Base-by-base conservation (phyloP, 306 rosid species). In the Lablab purpureus region DNA sequence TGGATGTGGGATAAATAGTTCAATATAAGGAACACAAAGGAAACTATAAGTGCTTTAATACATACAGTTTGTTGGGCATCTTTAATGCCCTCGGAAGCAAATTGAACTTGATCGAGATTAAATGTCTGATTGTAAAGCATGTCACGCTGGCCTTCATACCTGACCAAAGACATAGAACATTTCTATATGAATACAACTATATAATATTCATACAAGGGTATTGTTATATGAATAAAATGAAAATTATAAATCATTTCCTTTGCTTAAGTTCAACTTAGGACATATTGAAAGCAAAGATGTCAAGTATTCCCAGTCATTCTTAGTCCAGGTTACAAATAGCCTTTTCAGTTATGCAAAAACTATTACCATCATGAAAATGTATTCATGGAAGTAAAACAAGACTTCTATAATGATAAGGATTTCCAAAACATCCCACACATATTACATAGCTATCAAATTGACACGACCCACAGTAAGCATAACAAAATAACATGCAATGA, bases 71-170 rank as follows among this genome's bases (percentile, higher is more conserved):
- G 97, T 74, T 96, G 97, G 80, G 99, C 97, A 80, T 96, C 99
- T 87, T 91, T 96, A 23, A 93, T 87, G 67, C 97, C 98, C 85
- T 96, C 99, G 0, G 99, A 13, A 63, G 98, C 99, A 75, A 93
- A 96, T 74, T 94, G 86, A 85, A 96, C 99, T 89, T 96, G 99
- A 81, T 95, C 99, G 2, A 95, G 97, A 85, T 95, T 95, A 76
- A 90, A 95, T 7, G 99, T 95, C 93, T 95, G 99, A 87, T 90
- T 93, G 81, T 91, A 93, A 67, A 95, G 85, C 98, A 91, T 90
- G 83, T 95, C 99, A 27, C 97, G 97, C 54, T 95, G 99, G 51
- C 98, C 99, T 88, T 93, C 99, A 87, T 95, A 95, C 97, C 99
- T 94, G 91, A 80, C 75, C 69, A 89, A 40, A 82, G 45, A 76